Conservation (phyloP, 1,284 basidiomycete species). For the Cystobasidiaceae sp. region DNA sequence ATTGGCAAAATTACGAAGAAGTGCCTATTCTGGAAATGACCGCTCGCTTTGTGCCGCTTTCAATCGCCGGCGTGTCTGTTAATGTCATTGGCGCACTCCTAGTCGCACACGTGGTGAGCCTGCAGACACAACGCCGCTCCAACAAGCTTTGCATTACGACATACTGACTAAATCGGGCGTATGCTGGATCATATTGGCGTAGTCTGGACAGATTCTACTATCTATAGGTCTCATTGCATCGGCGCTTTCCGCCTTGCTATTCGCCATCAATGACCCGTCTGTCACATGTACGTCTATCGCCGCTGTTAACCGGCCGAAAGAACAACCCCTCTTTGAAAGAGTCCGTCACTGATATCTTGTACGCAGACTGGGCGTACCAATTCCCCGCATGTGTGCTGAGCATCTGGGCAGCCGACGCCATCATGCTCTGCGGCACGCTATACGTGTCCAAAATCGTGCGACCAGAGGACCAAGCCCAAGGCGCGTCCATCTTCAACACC, state of each 20-base stretch:
- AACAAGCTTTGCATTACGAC: too few relatives aligned
- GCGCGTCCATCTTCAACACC: conserved; percentile 35
- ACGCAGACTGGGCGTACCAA: conserved; percentile 34
- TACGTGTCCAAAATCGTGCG: conserved; percentile 36
- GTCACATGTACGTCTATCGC: background rate
- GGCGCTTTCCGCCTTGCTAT: conserved; percentile 60
- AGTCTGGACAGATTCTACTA: conserved; percentile 43
- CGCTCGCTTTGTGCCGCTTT: conserved; percentile 70
- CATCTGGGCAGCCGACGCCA: conserved; percentile 4
- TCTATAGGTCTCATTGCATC: conserved; percentile 52
- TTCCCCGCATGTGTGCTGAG: background rate
- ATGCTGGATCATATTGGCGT: conserved; percentile 38
- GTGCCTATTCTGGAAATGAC: conserved; percentile 62
- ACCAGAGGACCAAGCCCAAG: conserved; percentile 34
- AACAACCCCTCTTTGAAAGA: background rate
- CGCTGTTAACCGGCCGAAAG: background rate
- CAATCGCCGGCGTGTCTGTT: conserved; percentile 42
- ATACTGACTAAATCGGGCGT: conserved; percentile 21
- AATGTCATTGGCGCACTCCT: conserved; percentile 41
- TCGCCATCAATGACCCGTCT: conserved; percentile 57
- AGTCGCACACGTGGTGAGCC: background rate
- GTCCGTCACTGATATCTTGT: too few relatives aligned
- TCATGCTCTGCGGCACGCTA: conserved; percentile 33
- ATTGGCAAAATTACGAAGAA: conserved; percentile 39
- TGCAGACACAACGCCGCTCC: too few relatives aligned